These are phyloP conservation scores for Asterochloris erici DNA, from an alignment of 139 green algal genomes.

Conservation along the genomic window DNA sequence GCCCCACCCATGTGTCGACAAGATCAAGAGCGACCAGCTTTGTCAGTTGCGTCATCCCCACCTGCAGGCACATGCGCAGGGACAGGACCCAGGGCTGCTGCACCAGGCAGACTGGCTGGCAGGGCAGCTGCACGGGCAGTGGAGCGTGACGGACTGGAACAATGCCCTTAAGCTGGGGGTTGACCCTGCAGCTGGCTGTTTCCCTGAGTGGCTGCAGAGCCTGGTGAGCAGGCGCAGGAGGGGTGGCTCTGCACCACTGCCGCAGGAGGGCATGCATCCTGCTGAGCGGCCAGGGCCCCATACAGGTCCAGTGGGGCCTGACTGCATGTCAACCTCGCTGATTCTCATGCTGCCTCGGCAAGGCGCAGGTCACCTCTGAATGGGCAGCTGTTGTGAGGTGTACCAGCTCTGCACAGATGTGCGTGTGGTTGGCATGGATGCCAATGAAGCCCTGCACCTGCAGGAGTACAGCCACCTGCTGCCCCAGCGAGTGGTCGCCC, in stretches of 20 bases:
- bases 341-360: not conserved
- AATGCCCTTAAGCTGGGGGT: slow-evolving; percentile 94
- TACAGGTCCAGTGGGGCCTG: not conserved
- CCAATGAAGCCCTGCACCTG: not conserved
- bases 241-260: not conserved
- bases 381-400: not conserved
- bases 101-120: slow-evolving; percentile 82
- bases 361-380: not conserved
- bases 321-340: not conserved
- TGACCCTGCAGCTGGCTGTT: slow-evolving; percentile 68
- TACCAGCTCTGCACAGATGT: not conserved
- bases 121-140: slow-evolving; percentile 57
- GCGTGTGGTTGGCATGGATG: not conserved
- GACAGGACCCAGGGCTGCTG: slow-evolving; percentile 45
- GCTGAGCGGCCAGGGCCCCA: too few species aligned
- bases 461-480: slow-evolving; percentile 56
- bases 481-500: slow-evolving; percentile 59
- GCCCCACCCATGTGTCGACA: too few species aligned
- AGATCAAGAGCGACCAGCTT: too few species aligned
- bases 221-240: slow-evolving; percentile 36
- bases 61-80: slow-evolving; percentile 8
- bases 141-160: slow-evolving; percentile 81
- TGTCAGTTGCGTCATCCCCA: too few species aligned
- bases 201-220: slow-evolving; percentile 72
- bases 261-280: not conserved